Evolutionary conservation across 306 rosid genomes (phyloP), one percentile per base, ranked within the genome.

Genomic region (Prunus kanzakura): DNA sequence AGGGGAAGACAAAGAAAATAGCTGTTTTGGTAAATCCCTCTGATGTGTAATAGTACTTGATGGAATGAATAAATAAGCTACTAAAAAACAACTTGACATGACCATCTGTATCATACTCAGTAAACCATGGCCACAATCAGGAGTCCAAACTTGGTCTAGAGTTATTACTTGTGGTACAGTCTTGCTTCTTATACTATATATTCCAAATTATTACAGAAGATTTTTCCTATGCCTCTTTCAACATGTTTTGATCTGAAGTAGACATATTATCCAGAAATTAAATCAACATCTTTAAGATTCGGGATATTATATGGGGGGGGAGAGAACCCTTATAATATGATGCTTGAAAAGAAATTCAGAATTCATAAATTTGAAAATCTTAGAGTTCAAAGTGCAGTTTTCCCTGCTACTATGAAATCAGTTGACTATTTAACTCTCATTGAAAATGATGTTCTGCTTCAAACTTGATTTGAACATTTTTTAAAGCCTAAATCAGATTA

Each of bases 61-160:
- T 23, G 64, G 64, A 4, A 58, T 58, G 64, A 58, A 58, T 62
- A 49, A 70, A 54, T 15, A 62, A 12, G 45, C 72, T 64, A 64
- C 69, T 19, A 32, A 64, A 60, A 23, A 47, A 38, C 49, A 64
- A 19, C 69, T 64, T 38, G 22, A 38, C 27, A 64, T 32, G 69
- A 9, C 9, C 64, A 58, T 58, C 0, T 4, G 64, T 58, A 58
- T 18, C 25, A 64, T 8, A 1, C 11, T 64, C 50, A 64, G 49
- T 5, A 7, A 38, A 2, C 18, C 49, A 58, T 35, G 69, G 3
- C 46, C 25, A 18, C 25, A 14, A 58, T 23, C 23, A 58, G 30
- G 64, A 58, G 18, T 12, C 64, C 35, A 58, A 13, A 23, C 25
- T 23, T 58, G 64, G 14, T 11, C 1, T 25, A 22, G 7, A 23